A percentile compares a stretch with the other conserved stretches of the same genome.
Conservation (phyloP, 257 asterid species). For the Salvia splendens region DNA sequence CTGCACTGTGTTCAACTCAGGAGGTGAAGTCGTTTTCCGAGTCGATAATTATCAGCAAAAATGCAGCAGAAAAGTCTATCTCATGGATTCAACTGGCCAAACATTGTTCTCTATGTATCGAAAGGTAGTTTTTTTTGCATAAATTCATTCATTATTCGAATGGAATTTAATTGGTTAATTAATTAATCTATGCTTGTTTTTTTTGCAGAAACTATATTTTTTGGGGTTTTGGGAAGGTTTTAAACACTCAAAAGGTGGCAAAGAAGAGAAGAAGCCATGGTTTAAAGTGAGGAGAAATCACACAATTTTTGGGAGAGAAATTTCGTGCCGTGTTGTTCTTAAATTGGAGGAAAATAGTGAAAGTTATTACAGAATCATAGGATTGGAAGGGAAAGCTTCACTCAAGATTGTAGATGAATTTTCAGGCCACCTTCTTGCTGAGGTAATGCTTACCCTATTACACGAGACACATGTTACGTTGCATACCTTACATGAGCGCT, state of each 20-base stretch:
- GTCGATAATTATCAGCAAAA: slow-evolving; percentile 75
- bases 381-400: slow-evolving; percentile 47
- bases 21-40: slow-evolving; percentile 65
- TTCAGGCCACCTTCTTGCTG: slow-evolving; percentile 55
- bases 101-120: slow-evolving; percentile 62
- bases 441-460: too few species aligned
- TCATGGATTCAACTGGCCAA: slow-evolving; percentile 69
- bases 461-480: too few species aligned
- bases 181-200: too few species aligned
- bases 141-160: not conserved
- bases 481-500: too few species aligned
- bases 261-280: slow-evolving; percentile 44
- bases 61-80: slow-evolving; percentile 53
- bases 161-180: not conserved
- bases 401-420: slow-evolving; percentile 45
- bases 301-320: slow-evolving; percentile 36
- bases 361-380: slow-evolving; percentile 43
- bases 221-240: slow-evolving; percentile 61
- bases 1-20: slow-evolving; percentile 67
- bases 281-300: slow-evolving; percentile 53
- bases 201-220: slow-evolving; percentile 46
- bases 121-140: slow-evolving; percentile 47
- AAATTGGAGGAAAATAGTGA: slow-evolving; percentile 34
- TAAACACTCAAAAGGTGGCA: slow-evolving; percentile 37
- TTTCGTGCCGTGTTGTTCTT: slow-evolving; percentile 41